A percentile compares a stretch with the other conserved stretches of the same genome.
These are phyloP conservation scores for Reutealis trisperma DNA, from an alignment of 345 rosid genomes.

Conservation along the genomic window DNA sequence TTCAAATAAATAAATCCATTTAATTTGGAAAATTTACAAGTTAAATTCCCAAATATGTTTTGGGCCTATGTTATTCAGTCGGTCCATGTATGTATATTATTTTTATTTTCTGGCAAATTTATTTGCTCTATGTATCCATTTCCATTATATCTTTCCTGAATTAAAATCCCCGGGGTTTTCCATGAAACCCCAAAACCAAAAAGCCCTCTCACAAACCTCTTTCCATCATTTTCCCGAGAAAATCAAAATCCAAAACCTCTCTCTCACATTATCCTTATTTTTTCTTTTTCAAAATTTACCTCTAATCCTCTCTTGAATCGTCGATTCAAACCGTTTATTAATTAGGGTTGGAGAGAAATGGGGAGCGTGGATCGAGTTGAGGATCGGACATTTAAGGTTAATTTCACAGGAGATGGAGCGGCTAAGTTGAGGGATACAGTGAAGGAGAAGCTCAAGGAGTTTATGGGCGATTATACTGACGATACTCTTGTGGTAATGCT, in stretches of 20 bases:
- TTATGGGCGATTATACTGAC: constrained; percentile 97
- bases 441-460: constrained; percentile 83
- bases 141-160: not conserved
- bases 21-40: too few relatives aligned
- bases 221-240: constrained; percentile 13
- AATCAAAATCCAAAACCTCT: not conserved
- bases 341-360: constrained; percentile 42
- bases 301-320: not conserved
- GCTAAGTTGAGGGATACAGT: constrained; percentile 66
- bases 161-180: constrained; percentile 9
- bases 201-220: not conserved
- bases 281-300: not conserved
- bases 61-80: too few relatives aligned
- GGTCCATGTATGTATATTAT: not conserved
- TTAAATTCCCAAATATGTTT: too few relatives aligned
- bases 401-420: constrained; percentile 77
- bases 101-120: not conserved
- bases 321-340: not conserved
- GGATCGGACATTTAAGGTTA: constrained; percentile 68
- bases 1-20: too few relatives aligned
- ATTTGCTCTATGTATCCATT: not conserved
- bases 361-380: constrained; percentile 61
- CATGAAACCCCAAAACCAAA: constrained; percentile 1
- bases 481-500: constrained; percentile 86
- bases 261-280: not conserved